A percentile compares a stretch with the other conserved stretches of the same genome.
phyloP scores from a whole-genome alignment of 192 early-diverging fungal genomes.

The Mortierella hygrophila region DNA sequence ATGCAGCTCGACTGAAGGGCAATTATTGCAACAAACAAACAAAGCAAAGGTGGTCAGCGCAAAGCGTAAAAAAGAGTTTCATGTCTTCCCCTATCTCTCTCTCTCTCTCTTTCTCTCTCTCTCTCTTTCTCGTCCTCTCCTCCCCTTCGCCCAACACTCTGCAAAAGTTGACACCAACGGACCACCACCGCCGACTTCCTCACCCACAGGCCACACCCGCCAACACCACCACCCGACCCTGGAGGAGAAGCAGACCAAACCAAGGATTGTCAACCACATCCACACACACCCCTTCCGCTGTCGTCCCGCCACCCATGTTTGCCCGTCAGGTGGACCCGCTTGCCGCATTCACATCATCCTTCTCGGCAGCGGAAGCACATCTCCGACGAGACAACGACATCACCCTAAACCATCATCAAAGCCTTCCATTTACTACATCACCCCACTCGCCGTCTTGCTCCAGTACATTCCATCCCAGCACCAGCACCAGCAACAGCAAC shows the following conservation, averaged over 20 bases:
- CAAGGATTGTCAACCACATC: not conserved
- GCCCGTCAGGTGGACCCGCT: slow-evolving; percentile 44
- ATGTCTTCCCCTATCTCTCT: too few species aligned
- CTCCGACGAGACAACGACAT: slow-evolving; percentile 5
- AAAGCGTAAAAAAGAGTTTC: too few species aligned
- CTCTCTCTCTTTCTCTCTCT: not conserved
- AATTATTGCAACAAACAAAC: too few species aligned
- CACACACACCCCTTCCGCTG: not conserved
- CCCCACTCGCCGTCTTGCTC: not conserved
- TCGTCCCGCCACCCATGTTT: slow-evolving; percentile 14
- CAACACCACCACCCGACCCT: not conserved
- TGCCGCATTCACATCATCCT: slow-evolving; percentile 12
- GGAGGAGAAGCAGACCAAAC: not conserved
- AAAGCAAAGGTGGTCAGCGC: too few species aligned
- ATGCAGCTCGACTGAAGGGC: too few species aligned
- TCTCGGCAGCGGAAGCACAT: slow-evolving; percentile 23
- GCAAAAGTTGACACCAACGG: not conserved
- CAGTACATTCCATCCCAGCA: not conserved
- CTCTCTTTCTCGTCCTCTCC: not conserved
- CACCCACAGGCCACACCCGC: not conserved
- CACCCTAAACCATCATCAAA: not conserved
- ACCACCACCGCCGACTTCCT: too few species aligned
- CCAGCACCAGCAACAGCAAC: not conserved
- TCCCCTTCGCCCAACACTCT: not conserved
- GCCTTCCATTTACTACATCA: not conserved